Conservation (phyloP, 257 asterid genomes). For the Solanum sitiens region DNA sequence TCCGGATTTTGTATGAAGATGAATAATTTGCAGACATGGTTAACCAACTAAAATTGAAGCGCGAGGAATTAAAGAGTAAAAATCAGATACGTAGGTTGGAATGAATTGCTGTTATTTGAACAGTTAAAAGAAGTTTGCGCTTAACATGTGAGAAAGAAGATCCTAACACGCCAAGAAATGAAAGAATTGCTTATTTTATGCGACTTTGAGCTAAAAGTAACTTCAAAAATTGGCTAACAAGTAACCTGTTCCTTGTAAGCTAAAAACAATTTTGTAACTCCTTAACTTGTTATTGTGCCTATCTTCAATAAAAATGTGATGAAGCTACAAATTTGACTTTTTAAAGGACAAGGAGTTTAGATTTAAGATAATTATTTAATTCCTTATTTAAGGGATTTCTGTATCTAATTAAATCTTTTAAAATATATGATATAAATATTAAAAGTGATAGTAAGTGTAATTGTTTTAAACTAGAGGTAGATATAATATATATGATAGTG, state of each 20-base stretch:
- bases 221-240: background rate
- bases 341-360: too few relatives aligned
- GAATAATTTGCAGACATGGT: slow-evolving; percentile 25
- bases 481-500: too few relatives aligned
- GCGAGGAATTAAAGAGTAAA: background rate
- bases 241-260: slow-evolving; percentile 42
- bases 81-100: background rate
- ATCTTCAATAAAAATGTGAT: background rate
- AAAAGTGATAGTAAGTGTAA: too few relatives aligned
- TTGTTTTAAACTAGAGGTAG: too few relatives aligned
- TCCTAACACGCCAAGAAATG: slow-evolving; percentile 46
- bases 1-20: slow-evolving; percentile 32
- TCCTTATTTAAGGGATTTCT: too few relatives aligned
- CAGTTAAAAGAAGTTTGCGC: background rate
- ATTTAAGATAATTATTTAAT: too few relatives aligned
- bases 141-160: background rate
- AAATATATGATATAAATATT: too few relatives aligned
- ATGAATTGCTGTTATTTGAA: background rate
- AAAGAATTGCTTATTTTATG: background rate
- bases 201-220: background rate
- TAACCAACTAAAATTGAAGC: background rate
- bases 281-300: background rate
- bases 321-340: background rate
- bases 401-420: too few relatives aligned
- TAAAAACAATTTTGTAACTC: slow-evolving; percentile 3